Evolutionary conservation across 805 yeast species (phyloP).

Genomic region (Yarrowia sp.): DNA sequence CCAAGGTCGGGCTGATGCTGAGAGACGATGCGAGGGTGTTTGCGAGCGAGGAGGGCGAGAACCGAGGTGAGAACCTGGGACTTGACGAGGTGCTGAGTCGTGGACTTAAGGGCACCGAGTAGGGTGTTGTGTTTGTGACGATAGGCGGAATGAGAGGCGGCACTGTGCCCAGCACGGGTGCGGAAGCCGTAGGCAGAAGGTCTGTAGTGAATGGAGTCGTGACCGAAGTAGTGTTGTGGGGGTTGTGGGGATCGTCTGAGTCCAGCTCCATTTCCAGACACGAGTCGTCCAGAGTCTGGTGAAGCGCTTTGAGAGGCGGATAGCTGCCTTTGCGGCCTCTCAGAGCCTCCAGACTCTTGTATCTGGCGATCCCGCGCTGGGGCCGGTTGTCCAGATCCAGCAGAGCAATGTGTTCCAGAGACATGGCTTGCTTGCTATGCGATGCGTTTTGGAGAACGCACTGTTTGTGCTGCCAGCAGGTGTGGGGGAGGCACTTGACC

Average conservation of each 20-base stretch:
- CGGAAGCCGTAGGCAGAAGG: neutral
- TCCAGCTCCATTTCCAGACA: neutral
- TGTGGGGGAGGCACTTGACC: neutral
- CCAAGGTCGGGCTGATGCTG: conserved; percentile 15
- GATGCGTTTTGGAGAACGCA: neutral
- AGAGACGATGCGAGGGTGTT: conserved; percentile 3
- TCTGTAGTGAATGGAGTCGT: neutral
- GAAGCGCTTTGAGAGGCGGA: neutral
- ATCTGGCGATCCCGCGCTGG: neutral
- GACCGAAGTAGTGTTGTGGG: neutral
- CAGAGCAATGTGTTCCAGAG: conserved; percentile 5
- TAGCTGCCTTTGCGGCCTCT: neutral
- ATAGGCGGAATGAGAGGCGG: conserved; percentile 6
- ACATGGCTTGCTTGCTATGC: neutral
- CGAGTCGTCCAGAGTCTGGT: neutral
- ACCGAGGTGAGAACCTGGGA: conserved; percentile 9
- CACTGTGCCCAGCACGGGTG: neutral
- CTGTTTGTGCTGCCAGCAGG: neutral
- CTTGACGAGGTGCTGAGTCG: neutral
- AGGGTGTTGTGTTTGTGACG: conserved; percentile 10
- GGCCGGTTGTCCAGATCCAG: conserved; percentile 5
- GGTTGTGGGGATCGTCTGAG: neutral
- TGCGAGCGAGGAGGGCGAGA: conserved; percentile 15
- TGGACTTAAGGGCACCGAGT: neutral
- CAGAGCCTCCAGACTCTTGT: conserved; percentile 12